A percentile compares a stretch with the other conserved stretches of the same genome.
Evolutionary conservation across 1,139 yeast species (phyloP).

Genomic region (Magnusiomyces tetraspermus): DNA sequence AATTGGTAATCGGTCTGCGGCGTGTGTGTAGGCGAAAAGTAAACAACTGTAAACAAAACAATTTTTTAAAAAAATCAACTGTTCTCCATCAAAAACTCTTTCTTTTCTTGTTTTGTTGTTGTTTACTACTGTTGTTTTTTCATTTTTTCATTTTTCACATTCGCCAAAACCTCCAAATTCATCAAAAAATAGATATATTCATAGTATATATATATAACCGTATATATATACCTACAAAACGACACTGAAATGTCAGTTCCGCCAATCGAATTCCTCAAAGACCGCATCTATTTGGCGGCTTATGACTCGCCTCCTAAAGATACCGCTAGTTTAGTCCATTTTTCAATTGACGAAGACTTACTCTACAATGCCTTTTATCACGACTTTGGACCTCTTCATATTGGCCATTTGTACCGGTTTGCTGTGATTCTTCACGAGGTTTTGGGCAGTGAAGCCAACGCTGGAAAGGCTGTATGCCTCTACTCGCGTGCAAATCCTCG

Average conservation of each 20-base stretch:
- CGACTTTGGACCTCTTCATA: slow-evolving; percentile 92
- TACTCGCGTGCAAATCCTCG: slow-evolving; percentile 76
- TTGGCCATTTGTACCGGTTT: slow-evolving; percentile 86
- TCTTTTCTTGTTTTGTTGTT: not conserved
- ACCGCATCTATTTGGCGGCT: slow-evolving; percentile 84
- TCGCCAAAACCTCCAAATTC: not conserved
- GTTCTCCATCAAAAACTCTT: not conserved
- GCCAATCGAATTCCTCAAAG: slow-evolving; percentile 37
- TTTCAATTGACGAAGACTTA: slow-evolving; percentile 84
- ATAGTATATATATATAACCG: no score
- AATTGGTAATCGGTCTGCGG: no score
- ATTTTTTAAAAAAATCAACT: not conserved
- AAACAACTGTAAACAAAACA: not conserved
- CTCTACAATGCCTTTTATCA: slow-evolving; percentile 89
- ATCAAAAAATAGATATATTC: no score
- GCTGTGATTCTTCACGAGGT: slow-evolving; percentile 91
- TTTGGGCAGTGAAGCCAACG: slow-evolving; percentile 72
- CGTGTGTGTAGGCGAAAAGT: not conserved
- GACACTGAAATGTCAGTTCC: not conserved
- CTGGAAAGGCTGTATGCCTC: slow-evolving; percentile 81
- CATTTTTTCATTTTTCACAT: not conserved
- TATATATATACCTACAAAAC: not conserved
- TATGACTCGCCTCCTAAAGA: slow-evolving; percentile 73
- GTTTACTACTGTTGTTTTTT: not conserved
- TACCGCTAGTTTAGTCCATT: slow-evolving; percentile 66